Percentiles rank a stretch among this genome's conserved stretches.
Evolutionary conservation across 495 filamentous ascomycete species (phyloP).

Genomic region (Talaromyces nanjingensis): DNA sequence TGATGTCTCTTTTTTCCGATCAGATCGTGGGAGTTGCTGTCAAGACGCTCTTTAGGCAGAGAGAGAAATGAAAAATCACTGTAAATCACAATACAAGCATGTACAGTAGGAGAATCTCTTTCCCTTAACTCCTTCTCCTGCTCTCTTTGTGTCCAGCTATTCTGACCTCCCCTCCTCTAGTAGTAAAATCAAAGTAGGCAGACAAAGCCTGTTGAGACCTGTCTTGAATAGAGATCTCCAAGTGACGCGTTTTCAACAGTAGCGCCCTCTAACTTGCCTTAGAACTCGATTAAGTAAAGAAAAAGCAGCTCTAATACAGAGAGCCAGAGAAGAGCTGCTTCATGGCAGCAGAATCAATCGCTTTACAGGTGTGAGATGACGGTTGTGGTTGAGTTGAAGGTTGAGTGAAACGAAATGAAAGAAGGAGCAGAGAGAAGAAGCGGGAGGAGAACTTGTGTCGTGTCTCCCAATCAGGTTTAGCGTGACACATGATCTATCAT

Average conservation of each 20-base stretch:
- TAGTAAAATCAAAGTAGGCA: background rate
- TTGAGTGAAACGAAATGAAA: constrained; percentile 15
- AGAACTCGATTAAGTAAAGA: constrained; percentile 22
- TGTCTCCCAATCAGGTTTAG: background rate
- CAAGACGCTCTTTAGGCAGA: constrained; percentile 3
- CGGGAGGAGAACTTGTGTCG: constrained; percentile 10
- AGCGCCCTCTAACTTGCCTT: constrained; percentile 9
- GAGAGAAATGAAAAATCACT: background rate
- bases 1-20: background rate
- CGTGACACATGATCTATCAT: constrained; percentile 6
- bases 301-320: constrained; percentile 30
- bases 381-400: constrained; percentile 20
- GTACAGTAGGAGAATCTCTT: constrained; percentile 7
- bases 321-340: constrained; percentile 26
- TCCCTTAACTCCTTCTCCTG: background rate
- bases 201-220: background rate
- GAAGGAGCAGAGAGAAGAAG: constrained; percentile 12
- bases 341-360: constrained; percentile 35
- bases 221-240: background rate
- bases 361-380: constrained; percentile 34
- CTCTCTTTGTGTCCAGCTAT: background rate
- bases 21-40: background rate
- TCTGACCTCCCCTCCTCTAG: background rate
- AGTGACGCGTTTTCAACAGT: background rate
- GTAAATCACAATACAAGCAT: constrained; percentile 5